phyloP scores from a whole-genome alignment of 2,329 filamentous ascomycete species.

The Periglandula ipomoeae region DNA sequence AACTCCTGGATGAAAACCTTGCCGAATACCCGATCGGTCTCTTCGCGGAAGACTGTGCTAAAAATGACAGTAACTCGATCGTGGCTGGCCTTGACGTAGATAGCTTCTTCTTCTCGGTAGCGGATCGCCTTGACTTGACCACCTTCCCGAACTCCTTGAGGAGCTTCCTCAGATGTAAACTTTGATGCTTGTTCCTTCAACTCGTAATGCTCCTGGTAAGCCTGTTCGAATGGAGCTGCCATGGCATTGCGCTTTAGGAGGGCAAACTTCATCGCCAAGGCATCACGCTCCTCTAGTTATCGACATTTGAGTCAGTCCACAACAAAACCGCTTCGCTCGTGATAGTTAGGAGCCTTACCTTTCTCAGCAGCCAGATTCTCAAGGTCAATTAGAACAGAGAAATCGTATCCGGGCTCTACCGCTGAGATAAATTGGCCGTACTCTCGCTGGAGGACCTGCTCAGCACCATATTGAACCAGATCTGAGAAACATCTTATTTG shows the following conservation, averaged over 20 bases:
- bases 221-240: conserved; percentile 96
- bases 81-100: conserved; percentile 96
- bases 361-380: conserved; percentile 76
- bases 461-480: conserved; percentile 84
- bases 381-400: conserved; percentile 83
- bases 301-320: not conserved
- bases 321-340: no score
- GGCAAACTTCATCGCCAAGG: conserved; percentile 77
- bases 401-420: conserved; percentile 89
- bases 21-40: conserved; percentile 94
- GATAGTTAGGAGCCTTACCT: conserved; percentile 33
- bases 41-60: conserved; percentile 94
- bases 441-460: conserved; percentile 85
- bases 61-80: conserved; percentile 98
- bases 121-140: conserved; percentile 93
- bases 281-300: conserved; percentile 65
- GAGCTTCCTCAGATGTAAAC: conserved; percentile 89
- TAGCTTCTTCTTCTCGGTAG: conserved; percentile 97
- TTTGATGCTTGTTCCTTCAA: conserved; percentile 82
- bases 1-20: conserved; percentile 99
- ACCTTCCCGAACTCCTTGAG: conserved; percentile 80
- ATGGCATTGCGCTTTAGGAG: conserved; percentile 96
- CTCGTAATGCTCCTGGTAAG: conserved; percentile 85
- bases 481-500: conserved; percentile 93
- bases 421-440: conserved; percentile 86